phyloP scores from a whole-genome alignment of 768 basidiomycete species.

The Phylloporus arenicola region DNA sequence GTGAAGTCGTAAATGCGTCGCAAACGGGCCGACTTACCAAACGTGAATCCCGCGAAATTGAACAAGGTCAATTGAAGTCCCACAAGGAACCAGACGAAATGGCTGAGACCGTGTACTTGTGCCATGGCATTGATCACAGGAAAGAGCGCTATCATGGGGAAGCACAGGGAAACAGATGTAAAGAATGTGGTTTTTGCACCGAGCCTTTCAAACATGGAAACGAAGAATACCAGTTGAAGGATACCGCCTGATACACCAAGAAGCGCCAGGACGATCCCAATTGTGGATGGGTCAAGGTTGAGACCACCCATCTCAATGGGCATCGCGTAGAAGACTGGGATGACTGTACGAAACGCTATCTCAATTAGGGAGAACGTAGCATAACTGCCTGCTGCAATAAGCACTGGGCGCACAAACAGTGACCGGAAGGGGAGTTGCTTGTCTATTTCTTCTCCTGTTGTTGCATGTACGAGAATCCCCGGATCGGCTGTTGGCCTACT shows the following conservation, averaged over 20 bases:
- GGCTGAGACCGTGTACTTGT: conserved; percentile 34
- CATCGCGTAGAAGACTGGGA: conserved; percentile 30
- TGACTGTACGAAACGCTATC: conserved; percentile 50
- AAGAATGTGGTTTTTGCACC: conserved; percentile 58
- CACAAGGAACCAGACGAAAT: conserved; percentile 46
- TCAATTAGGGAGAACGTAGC: conserved; percentile 56
- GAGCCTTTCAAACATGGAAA: conserved; percentile 45
- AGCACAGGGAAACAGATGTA: conserved; percentile 39
- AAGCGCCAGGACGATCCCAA: conserved; percentile 25
- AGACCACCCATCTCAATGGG: conserved; percentile 29
- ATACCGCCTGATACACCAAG: conserved; percentile 32
- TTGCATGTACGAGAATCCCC: neutral
- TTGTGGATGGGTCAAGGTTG: conserved; percentile 23
- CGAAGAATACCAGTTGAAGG: conserved; percentile 59
- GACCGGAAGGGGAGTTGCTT: conserved; percentile 41
- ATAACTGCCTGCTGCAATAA: conserved; percentile 58
- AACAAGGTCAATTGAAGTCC: conserved; percentile 44
- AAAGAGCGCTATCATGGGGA: conserved; percentile 43
- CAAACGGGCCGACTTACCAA: conserved; percentile 38
- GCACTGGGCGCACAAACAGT: conserved; percentile 46
- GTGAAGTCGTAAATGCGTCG: neutral
- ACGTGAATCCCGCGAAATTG: conserved; percentile 45
- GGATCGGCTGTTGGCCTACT: neutral
- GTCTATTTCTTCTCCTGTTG: neutral
- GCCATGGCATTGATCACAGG: conserved; percentile 39